These are phyloP conservation scores for Globisporangium iwayamae DNA, from an alignment of 352 stramenopile genomes.

Conservation along the genomic window DNA sequence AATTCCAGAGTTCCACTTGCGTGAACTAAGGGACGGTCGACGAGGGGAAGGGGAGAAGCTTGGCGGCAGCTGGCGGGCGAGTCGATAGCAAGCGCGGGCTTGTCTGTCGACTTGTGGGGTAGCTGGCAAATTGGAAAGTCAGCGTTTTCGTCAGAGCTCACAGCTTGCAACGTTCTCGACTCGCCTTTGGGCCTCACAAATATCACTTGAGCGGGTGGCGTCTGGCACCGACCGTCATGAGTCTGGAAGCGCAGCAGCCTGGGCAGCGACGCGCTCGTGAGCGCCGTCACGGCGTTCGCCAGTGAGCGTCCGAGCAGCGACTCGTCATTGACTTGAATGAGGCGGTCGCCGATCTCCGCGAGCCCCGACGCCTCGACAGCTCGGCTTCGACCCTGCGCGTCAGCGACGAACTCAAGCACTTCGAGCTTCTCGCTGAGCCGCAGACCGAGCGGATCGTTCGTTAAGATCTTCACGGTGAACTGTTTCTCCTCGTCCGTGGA, in stretches of 20 bases:
- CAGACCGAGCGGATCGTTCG: conserved; percentile 46
- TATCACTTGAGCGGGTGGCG: neutral
- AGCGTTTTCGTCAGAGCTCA: neutral
- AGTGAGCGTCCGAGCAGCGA: conserved; percentile 34
- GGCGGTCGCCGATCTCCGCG: conserved; percentile 63
- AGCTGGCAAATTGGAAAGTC: no score
- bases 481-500: conserved; percentile 31
- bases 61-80: no score
- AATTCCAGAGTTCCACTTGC: no score
- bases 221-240: conserved; percentile 42
- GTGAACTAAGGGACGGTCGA: no score
- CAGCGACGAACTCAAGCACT: conserved; percentile 60
- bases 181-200: neutral
- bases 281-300: conserved; percentile 31
- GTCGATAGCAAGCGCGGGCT: no score
- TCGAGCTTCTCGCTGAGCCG: conserved; percentile 56
- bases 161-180: neutral
- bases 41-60: no score
- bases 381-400: conserved; percentile 47
- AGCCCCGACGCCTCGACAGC: conserved; percentile 58
- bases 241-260: conserved; percentile 61
- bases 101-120: no score
- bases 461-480: conserved; percentile 40
- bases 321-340: conserved; percentile 56
- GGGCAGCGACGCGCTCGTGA: conserved; percentile 36